phyloP scores from a whole-genome alignment of 2,329 filamentous ascomycete species.

The Myriangium duriaei region DNA sequence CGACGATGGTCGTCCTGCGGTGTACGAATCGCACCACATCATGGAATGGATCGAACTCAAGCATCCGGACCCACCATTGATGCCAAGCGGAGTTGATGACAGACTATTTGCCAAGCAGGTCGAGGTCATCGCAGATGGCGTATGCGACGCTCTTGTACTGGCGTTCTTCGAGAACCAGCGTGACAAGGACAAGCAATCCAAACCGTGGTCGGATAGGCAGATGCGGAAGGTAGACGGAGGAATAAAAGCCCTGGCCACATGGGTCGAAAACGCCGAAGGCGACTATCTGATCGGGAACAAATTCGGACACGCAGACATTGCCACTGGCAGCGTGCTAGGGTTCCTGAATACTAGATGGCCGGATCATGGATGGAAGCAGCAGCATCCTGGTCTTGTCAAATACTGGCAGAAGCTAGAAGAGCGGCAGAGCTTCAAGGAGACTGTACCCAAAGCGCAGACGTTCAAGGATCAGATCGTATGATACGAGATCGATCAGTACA shows the following conservation, averaged over 20 bases:
- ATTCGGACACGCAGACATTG: conserved; percentile 26
- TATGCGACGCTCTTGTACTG: conserved; percentile 27
- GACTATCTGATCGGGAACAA: conserved; percentile 21
- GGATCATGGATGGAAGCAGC: conserved; percentile 22
- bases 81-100: conserved; percentile 19
- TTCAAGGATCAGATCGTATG: conserved; percentile 26
- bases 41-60: conserved; percentile 27
- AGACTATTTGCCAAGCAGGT: conserved; percentile 23
- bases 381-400: conserved; percentile 27
- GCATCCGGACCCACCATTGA: conserved; percentile 19
- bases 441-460: conserved; percentile 22
- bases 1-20: conserved; percentile 17
- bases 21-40: conserved; percentile 28
- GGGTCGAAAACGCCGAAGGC: conserved; percentile 17
- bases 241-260: conserved; percentile 20
- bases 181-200: conserved; percentile 17
- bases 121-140: conserved; percentile 25
- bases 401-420: conserved; percentile 34
- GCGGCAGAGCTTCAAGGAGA: conserved; percentile 28
- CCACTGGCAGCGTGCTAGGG: conserved; percentile 22
- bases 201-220: conserved; percentile 24
- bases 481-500: too few relatives aligned
- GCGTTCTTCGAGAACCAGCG: conserved; percentile 26
- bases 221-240: conserved; percentile 25
- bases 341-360: conserved; percentile 23